phyloP scores from a whole-genome alignment of 352 stramenopile species.

The Saprolegnia diclina region DNA sequence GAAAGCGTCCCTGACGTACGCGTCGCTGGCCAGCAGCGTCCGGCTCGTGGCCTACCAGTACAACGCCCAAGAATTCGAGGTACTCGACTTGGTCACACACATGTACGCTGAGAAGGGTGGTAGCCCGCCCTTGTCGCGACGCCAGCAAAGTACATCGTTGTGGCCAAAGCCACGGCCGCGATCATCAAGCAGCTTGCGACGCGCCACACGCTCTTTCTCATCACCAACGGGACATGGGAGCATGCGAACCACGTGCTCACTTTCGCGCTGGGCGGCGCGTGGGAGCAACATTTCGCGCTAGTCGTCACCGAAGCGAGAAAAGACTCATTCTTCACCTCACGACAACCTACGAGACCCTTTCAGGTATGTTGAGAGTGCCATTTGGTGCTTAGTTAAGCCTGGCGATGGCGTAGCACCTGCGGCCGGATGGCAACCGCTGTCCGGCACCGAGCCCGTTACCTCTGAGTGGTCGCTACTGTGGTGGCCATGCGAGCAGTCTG shows the following conservation, averaged over 20 bases:
- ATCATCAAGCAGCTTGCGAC: not conserved
- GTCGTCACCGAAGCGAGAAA: constrained; percentile 6
- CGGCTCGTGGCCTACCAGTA: not conserved
- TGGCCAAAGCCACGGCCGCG: not conserved
- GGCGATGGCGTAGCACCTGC: no score
- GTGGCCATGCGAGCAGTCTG: not conserved
- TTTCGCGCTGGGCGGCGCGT: not conserved
- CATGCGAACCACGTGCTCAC: constrained; percentile 2
- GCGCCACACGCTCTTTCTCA: not conserved
- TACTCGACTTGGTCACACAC: not conserved
- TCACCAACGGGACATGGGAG: constrained; percentile 5
- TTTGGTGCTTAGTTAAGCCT: not conserved
- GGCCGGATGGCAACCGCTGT: not conserved
- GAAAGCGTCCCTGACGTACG: not conserved
- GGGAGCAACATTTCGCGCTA: not conserved
- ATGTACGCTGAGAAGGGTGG: not conserved
- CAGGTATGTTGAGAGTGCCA: not conserved
- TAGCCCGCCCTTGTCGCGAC: not conserved
- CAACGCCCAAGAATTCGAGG: not conserved
- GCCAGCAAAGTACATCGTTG: not conserved
- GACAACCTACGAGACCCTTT: not conserved
- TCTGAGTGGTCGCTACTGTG: not conserved
- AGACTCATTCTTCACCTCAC: not conserved
- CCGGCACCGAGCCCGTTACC: not conserved
- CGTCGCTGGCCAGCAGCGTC: not conserved